Base-by-base conservation (phyloP, 345 rosid species). In the Eucalyptus polybractea region DNA sequence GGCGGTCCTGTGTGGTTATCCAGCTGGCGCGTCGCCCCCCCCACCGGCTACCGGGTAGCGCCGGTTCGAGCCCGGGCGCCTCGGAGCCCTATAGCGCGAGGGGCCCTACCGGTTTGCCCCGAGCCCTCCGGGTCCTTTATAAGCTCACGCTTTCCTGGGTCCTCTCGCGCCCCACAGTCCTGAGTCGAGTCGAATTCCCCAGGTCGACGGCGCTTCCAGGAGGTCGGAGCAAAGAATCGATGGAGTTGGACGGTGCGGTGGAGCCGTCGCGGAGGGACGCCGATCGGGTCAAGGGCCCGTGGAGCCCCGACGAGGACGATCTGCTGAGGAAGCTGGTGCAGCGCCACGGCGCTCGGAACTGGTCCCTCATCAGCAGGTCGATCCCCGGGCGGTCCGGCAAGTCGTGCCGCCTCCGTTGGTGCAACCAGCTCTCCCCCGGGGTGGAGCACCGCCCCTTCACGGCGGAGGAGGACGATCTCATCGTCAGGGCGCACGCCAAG, bases 331-430 rank as follows among this genome's bases (percentile, higher is more conserved):
- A 91, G 90, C 88, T 93, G 67, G 95, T 95, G 16, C 89, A 88
- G n/a, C 89, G 49, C 33, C 91, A 93, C 86, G 95, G 97, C n/a
- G 91, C 96, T 0, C 89, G 94, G 87, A 93, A 93, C 91, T 95
- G 97, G 97, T 90, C 95, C 17, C 42, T 90, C 50, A 95, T 95
- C 25, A 93, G 96, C 88, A 90, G 89, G 54, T 91, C 92, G 87
- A 93, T 95, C 72, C 93, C 93, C 3, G 96, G 96, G 10, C 91
- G 96, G 86, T 93, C 96, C 9, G 95, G 95, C n/a, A 95, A 95
- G 85, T 95, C 97, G 14, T 95, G 97, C 88, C 88, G 97, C 90
- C 91, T 94, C 47, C 92, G 95, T 49, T 95, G 97, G 97, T 94
- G 93, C 90, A 94, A 95, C 88, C 97, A 95, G 95, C 92, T 95